Percentiles rank a stretch among this genome's conserved stretches.
These are phyloP conservation scores for Kuraishia borneana DNA, from an alignment of 805 yeast species.

Conservation along the genomic window DNA sequence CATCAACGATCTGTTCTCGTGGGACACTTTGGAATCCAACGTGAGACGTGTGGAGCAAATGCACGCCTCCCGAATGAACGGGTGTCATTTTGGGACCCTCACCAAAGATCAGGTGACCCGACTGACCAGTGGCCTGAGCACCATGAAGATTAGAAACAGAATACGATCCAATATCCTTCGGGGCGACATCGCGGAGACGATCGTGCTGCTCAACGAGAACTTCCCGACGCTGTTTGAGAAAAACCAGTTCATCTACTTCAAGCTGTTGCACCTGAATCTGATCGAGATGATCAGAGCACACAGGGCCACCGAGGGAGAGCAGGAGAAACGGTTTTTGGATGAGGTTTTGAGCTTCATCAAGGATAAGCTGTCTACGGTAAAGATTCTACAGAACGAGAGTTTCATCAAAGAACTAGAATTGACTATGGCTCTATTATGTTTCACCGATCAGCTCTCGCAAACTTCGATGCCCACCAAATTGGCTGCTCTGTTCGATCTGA, in stretches of 20 bases:
- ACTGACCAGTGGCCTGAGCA: constrained; percentile 28
- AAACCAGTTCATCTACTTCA: constrained; percentile 57
- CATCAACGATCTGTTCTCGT: neutral
- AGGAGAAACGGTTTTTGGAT: constrained; percentile 38
- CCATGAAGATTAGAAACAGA: constrained; percentile 39
- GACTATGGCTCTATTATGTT: constrained; percentile 71
- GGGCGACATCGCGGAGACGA: constrained; percentile 53
- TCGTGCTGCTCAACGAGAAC: constrained; percentile 40
- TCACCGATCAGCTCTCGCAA: constrained; percentile 19
- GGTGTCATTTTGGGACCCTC: constrained; percentile 1
- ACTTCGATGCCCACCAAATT: constrained; percentile 44
- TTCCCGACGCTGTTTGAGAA: constrained; percentile 59
- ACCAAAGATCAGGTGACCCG: constrained; percentile 8
- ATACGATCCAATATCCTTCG: constrained; percentile 41
- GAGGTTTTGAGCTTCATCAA: constrained; percentile 48
- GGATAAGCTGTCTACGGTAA: constrained; percentile 27
- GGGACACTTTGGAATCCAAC: neutral
- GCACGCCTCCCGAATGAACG: neutral
- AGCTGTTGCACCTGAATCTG: constrained; percentile 58
- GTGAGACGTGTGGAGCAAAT: neutral
- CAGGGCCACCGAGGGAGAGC: constrained; percentile 13
- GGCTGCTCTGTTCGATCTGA: constrained; percentile 42
- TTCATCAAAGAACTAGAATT: constrained; percentile 67
- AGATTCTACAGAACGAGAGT: constrained; percentile 27
- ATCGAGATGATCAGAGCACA: constrained; percentile 71